phyloP scores from a whole-genome alignment of 176 grass and related monocot genomes.

The Eragrostis nindensis region DNA sequence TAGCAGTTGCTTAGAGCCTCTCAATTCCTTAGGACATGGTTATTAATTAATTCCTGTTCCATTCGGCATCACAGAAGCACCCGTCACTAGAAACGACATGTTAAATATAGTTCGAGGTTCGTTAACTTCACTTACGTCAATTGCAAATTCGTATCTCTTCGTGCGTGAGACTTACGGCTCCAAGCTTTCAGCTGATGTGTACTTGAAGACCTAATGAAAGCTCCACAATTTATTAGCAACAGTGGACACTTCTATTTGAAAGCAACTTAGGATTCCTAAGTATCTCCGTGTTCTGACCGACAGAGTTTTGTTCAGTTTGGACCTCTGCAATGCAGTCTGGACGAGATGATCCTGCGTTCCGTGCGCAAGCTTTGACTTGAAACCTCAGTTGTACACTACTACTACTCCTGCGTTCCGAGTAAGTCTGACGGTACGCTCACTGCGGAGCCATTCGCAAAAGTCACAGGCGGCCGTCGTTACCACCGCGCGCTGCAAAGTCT shows the following conservation, averaged over 20 bases:
- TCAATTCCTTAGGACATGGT: not conserved
- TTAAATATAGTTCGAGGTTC: not conserved
- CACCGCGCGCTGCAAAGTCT: not conserved
- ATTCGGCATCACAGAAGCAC: not conserved
- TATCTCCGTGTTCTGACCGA: not conserved
- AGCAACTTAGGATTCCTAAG: not conserved
- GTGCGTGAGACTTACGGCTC: not conserved
- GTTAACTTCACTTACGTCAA: not conserved
- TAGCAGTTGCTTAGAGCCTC: no score
- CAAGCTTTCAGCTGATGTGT: no score
- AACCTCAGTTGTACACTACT: no score
- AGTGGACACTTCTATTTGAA: not conserved
- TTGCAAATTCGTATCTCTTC: not conserved
- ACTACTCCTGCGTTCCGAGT: no score
- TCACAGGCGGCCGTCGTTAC: not conserved
- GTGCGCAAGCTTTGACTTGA: conserved; percentile 4
- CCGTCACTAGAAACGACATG: not conserved
- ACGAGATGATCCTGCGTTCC: not conserved
- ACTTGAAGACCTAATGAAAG: not conserved
- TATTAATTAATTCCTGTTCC: no score
- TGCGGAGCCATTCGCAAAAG: not conserved
- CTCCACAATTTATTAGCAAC: no score
- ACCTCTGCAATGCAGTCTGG: not conserved
- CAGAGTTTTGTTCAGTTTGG: not conserved
- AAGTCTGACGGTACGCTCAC: not conserved